Evolutionary conservation across 2,329 filamentous ascomycete species (phyloP), one percentile per base, ranked within the genome.

Genomic region (Emmonsiellopsis sp.): DNA sequence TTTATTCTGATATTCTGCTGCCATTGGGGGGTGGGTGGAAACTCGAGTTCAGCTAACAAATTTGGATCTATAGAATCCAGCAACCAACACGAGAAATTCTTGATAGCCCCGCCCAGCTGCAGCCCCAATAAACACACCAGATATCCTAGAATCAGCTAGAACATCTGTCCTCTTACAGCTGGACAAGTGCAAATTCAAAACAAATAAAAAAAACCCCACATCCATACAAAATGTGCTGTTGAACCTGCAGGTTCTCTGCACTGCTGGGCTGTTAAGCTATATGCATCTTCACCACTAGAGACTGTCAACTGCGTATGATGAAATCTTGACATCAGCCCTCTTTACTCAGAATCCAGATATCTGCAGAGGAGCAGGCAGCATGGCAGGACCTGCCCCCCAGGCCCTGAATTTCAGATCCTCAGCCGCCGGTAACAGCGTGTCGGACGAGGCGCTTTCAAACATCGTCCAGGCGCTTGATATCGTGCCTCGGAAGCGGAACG

Each of bases 401-500:
- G 36, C 55, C 34, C 46, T 51, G 50, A 45, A 55, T 33, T 42
- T 53, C 21, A 39, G 48, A 39, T 42, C 51, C 27, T 39, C 13
- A 34, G 42, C 43, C n/a, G 21, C 43, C 42, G 33, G 53, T 42
- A 53, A 49, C 32, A 52, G 46, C 14, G n/a, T 48, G 37, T 40
- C 17, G 42, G 39, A 51, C 40, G 50, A 49, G 9, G 50, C 53
- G 33, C 39, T 58, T 37, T 34, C 40, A 37, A 71, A 71, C 52
- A 93, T 97, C 59, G 82, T 89, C 65, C 81, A 87, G 64, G 93
- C 93, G 42, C 83, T 27, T 27, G 21, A 27, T 27, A 27, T 5
- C 21, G 21, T 27, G 21, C 21, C 21, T 27, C 21, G 21, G 21
- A 27, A 27, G 21, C 21, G 21, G 21, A 27, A 27, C 21, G 21